phyloP scores from a whole-genome alignment of 331 rosid genomes.

The Malus hybrid region DNA sequence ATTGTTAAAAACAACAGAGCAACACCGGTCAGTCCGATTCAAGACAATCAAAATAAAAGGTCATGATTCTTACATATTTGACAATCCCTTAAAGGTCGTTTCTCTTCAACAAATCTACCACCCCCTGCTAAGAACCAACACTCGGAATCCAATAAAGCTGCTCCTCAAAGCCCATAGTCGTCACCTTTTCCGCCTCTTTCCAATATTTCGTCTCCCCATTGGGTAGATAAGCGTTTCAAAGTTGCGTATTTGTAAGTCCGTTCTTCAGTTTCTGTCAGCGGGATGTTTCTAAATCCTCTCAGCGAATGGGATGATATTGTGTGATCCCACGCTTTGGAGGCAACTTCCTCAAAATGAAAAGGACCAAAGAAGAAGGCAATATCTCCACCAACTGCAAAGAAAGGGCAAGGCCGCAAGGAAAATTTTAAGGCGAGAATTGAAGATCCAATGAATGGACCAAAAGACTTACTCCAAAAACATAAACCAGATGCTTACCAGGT shows the following conservation, averaged over 20 bases:
- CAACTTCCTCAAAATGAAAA: conserved; percentile 88
- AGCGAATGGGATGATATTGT: conserved; percentile 89
- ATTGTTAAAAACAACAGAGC: neutral
- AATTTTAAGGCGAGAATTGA: neutral
- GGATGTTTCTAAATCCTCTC: conserved; percentile 4
- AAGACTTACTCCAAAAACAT: neutral
- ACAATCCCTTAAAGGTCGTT: conserved; percentile 6
- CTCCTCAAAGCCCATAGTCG: conserved; percentile 7
- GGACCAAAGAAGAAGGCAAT: conserved; percentile 81
- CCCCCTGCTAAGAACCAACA: conserved; percentile 1
- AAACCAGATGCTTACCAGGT: conserved; percentile 51
- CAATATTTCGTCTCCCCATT: neutral
- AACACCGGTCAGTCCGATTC: neutral
- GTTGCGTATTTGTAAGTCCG: neutral
- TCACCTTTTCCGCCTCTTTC: neutral
- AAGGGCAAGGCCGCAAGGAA: neutral
- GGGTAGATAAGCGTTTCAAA: conserved; percentile 9
- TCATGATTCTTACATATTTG: neutral
- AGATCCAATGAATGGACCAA: neutral
- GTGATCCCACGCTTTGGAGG: conserved; percentile 96
- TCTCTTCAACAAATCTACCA: conserved; percentile 15
- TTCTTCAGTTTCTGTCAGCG: neutral
- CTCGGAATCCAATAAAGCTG: conserved; percentile 7
- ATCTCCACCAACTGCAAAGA: conserved; percentile 77
- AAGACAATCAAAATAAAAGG: neutral